Evolutionary conservation across 2,329 filamentous ascomycete genomes (phyloP), one percentile per base, ranked within the genome.

Genomic region (Zasmidium citrigriseum): DNA sequence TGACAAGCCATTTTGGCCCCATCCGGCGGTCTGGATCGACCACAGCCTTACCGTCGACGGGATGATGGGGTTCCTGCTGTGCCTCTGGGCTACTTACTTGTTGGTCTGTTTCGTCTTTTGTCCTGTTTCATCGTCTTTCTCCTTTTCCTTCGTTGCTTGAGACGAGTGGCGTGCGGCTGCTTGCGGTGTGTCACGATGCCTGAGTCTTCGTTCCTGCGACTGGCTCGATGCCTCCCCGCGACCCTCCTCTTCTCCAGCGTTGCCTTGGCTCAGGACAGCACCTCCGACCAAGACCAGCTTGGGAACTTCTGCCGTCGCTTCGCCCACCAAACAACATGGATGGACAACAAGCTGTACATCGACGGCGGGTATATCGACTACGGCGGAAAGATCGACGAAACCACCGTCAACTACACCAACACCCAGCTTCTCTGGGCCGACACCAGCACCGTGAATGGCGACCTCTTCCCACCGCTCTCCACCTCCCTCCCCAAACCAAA

Each of bases 331-430:
- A 84, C 83, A 7, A 78, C 85, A 5, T 76, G 86, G 10, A 77
- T 89, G 47, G 83, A 86, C 67, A 72, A 80, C 45, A 81, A 78
- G 61, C 73, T 89, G 20, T 88, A 85, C 68, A 83, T 88, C 53
- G 85, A 88, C 66, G 86, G 86, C 38, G 85, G 85, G 3, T 86
- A 81, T 72, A 55, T 59, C 29, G 34, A 41, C 14, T 41, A 41
- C 18, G 34, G 34, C 34, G 14, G 12, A n/a, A 11, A 41, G 4
- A 9, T 41, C 34, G 34, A 41, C 34, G 7, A 4, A 9, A 16
- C 34, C 12, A 41, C 7, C 34, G 3, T 29, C 34, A 54, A 54
- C 38, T 18, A 46, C 14, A 54, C 41, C 11, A 54, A 54, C 51
- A 54, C 41, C 21, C 16, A 46, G 10, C 41, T 46, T 18, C 16